phyloP scores from a whole-genome alignment of 1,139 yeast species.

The Kurtzmaniella quercitrusa region DNA sequence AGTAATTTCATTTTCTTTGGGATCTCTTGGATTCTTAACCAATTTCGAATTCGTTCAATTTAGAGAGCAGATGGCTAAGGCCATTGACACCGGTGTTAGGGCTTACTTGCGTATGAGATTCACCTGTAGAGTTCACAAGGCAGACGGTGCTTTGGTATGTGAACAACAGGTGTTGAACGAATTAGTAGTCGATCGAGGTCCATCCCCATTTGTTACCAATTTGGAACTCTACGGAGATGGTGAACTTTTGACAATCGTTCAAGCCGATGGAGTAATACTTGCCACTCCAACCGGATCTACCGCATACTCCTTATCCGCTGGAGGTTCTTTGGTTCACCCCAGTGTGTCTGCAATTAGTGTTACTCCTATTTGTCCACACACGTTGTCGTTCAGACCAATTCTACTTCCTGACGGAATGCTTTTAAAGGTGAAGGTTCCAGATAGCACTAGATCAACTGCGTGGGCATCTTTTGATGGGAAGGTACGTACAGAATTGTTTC shows the following conservation, averaged over 20 bases:
- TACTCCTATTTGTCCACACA: conserved; percentile 92
- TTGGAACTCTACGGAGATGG: conserved; percentile 82
- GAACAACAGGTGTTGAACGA: conserved; percentile 83
- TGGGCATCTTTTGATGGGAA: conserved; percentile 94
- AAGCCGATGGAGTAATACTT: conserved; percentile 83
- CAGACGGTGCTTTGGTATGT: conserved; percentile 56
- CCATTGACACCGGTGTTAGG: conserved; percentile 65
- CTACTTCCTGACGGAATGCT: conserved; percentile 83
- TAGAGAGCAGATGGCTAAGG: conserved; percentile 49
- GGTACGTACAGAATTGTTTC: conserved; percentile 61
- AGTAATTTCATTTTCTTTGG: conserved; percentile 75
- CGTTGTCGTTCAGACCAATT: conserved; percentile 83
- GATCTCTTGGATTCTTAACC: conserved; percentile 79
- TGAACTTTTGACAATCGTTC: conserved; percentile 74
- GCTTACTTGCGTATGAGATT: conserved; percentile 82
- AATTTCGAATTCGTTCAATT: conserved; percentile 73
- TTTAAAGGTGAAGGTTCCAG: conserved; percentile 70
- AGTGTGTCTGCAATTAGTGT: conserved; percentile 85
- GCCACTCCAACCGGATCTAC: conserved; percentile 95
- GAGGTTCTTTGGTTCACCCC: conserved; percentile 87
- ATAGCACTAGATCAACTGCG: conserved; percentile 67
- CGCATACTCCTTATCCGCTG: conserved; percentile 86
- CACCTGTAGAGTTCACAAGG: conserved; percentile 60
- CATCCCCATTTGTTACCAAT: conserved; percentile 82
- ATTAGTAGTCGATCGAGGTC: conserved; percentile 82